Conservation (phyloP, 148 eudicot genomes). For the Vaccinium myrtillus region DNA sequence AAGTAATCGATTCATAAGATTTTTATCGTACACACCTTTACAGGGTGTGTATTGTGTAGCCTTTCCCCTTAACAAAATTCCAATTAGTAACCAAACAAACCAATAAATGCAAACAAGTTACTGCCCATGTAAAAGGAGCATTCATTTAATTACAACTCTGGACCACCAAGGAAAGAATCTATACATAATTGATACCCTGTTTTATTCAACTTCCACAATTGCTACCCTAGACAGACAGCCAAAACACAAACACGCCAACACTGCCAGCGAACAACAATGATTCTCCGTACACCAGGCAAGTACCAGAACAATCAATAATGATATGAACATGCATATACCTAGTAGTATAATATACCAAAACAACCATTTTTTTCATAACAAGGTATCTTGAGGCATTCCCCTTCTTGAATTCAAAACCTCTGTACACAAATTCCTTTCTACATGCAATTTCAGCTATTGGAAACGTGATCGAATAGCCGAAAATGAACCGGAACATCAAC, state of each 20-base stretch:
- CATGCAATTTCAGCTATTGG: neutral
- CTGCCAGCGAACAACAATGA: neutral
- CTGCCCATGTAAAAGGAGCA: neutral
- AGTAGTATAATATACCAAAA: neutral
- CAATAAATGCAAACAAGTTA: neutral
- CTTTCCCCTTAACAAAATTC: neutral
- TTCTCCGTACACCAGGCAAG: constrained; percentile 1
- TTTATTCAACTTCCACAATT: neutral
- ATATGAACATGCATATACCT: constrained; percentile 29
- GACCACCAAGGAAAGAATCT: constrained; percentile 26
- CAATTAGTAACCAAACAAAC: neutral
- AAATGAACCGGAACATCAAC: neutral
- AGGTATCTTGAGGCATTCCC: neutral
- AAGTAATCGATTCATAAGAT: too few relatives aligned
- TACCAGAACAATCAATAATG: constrained; percentile 22
- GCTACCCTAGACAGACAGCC: neutral
- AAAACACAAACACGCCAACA: neutral
- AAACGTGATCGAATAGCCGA: neutral
- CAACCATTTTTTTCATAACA: neutral
- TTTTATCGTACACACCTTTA: too few relatives aligned
- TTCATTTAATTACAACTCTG: neutral
- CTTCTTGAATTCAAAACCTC: neutral
- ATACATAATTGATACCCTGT: neutral
- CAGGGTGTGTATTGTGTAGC: too few relatives aligned
- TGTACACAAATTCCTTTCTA: neutral